Percentiles rank a stretch among this genome's conserved stretches.
phyloP scores from a whole-genome alignment of 257 asterid species.

The Solanum rostratum region DNA sequence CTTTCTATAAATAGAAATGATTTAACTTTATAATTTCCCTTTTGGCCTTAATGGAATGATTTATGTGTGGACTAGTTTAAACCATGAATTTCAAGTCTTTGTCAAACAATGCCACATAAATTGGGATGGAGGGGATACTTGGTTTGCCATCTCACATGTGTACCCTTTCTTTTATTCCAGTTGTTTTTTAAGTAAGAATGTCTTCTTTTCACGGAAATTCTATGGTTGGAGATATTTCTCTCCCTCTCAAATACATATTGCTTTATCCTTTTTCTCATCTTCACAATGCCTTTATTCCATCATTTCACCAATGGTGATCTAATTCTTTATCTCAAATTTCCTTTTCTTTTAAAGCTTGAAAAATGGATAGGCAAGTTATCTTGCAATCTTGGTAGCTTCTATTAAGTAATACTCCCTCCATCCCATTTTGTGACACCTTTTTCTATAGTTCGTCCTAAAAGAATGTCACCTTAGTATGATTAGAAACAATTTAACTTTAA shows the following conservation, averaged over 20 bases:
- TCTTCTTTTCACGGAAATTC: neutral
- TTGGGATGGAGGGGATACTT: neutral
- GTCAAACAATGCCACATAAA: neutral
- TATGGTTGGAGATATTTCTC: neutral
- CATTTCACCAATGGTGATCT: neutral
- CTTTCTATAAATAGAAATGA: neutral
- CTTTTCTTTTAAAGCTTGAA: neutral
- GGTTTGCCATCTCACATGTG: neutral
- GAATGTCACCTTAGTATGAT: too few relatives aligned
- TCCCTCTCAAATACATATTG: neutral
- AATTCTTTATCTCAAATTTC: neutral
- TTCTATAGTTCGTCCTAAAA: too few relatives aligned
- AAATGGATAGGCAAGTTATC: neutral
- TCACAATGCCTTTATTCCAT: neutral
- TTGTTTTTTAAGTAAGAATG: neutral
- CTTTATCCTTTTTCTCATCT: neutral
- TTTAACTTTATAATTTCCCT: neutral
- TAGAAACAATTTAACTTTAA: too few relatives aligned
- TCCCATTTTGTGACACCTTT: too few relatives aligned
- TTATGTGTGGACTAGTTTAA: neutral
- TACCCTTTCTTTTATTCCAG: neutral
- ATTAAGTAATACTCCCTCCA: neutral
- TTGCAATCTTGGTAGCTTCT: neutral
- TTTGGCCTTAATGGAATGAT: neutral
- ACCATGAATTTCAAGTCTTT: neutral